Base-by-base conservation (phyloP, 371 early-diverging fungal species). In the Funneliformis caledonium region DNA sequence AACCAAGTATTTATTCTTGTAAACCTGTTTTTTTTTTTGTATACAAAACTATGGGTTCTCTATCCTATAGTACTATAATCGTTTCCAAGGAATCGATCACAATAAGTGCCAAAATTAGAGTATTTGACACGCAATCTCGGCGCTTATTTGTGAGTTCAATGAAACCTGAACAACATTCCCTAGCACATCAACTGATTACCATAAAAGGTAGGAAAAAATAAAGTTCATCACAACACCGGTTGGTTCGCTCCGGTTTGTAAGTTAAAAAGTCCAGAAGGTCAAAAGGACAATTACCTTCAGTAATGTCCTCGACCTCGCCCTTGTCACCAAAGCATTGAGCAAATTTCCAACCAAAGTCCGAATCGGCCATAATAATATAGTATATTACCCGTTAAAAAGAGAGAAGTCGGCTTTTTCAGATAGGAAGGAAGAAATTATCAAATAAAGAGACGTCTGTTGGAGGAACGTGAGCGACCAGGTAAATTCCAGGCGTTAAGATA, bases 261-360 rank as follows among this genome's bases (percentile, higher is more conserved):
- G 9, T 48, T 72, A 72, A 72, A 56, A 59, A 45, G 19, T 42
- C 76, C 26, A 19, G 76, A 47, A 80, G 76, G 56, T 75, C 67
- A 82, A 43, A 48, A 67, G 67, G 64, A 85, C 42, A 65, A 79
- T 88, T 92, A 97, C 98, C 98, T 92, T 98, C 98, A 52, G 98
- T 97, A 78, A 99, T 95, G 88, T 98, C 98, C 80, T 97, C 96
- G 75, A 96, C 92, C 77, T 99, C 99, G 65, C 97, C 96, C 86
- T 99, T 99, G 88, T 99, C 99, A 80, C 98, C 99, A 91, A 99
- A 99, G 88, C 98, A 98, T 87, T 98, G 99, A 67, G 98, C 96
- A 87, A 98, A 98, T 84, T 93, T 96, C 98, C 98, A 98, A 50
- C 91, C 90, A 82, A 89, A 87, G 82, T 95, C 95, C 81, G 85